Evolutionary conservation across 768 basidiomycete species (phyloP).

Genomic region (Suillus hirtellus): DNA sequence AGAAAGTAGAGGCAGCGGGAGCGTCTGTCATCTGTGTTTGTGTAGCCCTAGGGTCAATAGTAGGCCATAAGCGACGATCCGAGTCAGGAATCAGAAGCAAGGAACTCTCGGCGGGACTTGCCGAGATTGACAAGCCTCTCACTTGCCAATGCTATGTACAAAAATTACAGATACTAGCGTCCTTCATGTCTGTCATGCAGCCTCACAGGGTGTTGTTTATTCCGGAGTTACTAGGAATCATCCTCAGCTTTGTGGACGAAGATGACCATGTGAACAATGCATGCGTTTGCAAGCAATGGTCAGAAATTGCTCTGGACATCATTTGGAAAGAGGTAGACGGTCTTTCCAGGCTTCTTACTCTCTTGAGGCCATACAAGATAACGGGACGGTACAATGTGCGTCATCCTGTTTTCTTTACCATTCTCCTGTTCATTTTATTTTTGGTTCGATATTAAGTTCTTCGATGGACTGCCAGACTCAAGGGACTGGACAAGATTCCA

Average conservation of each 20-base stretch:
- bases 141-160: neutral
- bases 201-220: slow-evolving; percentile 44
- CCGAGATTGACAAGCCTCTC: neutral
- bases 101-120: neutral
- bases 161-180: neutral
- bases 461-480: slow-evolving; percentile 42
- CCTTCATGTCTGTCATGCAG: neutral
- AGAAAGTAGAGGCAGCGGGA: slow-evolving; percentile 37
- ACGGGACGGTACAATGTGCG: slow-evolving; percentile 27
- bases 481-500: slow-evolving; percentile 58
- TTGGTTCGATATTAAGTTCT: slow-evolving; percentile 33
- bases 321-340: slow-evolving; percentile 58
- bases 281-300: slow-evolving; percentile 60
- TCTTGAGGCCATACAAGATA: slow-evolving; percentile 47
- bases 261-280: slow-evolving; percentile 45
- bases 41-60: too few species aligned
- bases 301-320: slow-evolving; percentile 53
- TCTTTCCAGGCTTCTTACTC: slow-evolving; percentile 43
- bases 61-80: neutral
- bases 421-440: neutral
- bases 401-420: slow-evolving; percentile 8
- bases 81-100: neutral
- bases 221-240: slow-evolving; percentile 59
- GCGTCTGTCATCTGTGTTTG: neutral
- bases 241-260: slow-evolving; percentile 50